Conservation (phyloP, 305 asterid species). For the Fraxinus platypoda region DNA sequence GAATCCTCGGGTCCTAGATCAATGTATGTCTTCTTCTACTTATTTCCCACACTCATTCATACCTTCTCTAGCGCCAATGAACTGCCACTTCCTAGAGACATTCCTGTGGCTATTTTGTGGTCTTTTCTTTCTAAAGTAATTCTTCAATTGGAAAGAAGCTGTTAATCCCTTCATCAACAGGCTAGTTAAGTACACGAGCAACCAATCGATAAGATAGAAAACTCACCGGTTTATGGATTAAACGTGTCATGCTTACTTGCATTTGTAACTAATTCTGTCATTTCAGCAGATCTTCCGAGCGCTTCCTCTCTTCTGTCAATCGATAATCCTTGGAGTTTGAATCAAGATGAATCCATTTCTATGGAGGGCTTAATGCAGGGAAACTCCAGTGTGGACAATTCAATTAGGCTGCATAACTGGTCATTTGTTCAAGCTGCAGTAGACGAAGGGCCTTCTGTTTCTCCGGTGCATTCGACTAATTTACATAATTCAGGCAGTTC, state of each 20-base stretch:
- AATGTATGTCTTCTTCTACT: conserved; percentile 25
- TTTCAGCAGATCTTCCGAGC: conserved; percentile 30
- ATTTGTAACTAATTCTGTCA: neutral
- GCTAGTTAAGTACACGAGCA: too few species aligned
- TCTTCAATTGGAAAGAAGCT: too few species aligned
- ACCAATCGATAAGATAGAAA: neutral
- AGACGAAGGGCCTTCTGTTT: conserved; percentile 14
- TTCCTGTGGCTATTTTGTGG: too few species aligned
- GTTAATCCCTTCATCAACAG: too few species aligned
- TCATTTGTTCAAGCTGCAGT: neutral
- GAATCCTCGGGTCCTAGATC: conserved; percentile 30
- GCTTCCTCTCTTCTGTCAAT: conserved; percentile 61
- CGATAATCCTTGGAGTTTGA: conserved; percentile 33
- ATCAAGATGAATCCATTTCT: conserved; percentile 24
- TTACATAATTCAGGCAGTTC: conserved; percentile 9
- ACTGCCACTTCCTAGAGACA: too few species aligned
- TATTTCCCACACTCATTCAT: too few species aligned
- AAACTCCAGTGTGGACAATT: conserved; percentile 10
- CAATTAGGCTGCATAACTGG: conserved; percentile 9
- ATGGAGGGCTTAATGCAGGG: conserved; percentile 27
- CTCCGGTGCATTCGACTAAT: conserved; percentile 11
- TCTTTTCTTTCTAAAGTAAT: too few species aligned
- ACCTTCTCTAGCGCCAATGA: neutral
- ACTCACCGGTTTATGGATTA: too few species aligned
- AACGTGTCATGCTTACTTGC: conserved; percentile 6